These are phyloP conservation scores for Microdochium paspali DNA, from an alignment of 2,329 filamentous ascomycete species.

Conservation along the genomic window DNA sequence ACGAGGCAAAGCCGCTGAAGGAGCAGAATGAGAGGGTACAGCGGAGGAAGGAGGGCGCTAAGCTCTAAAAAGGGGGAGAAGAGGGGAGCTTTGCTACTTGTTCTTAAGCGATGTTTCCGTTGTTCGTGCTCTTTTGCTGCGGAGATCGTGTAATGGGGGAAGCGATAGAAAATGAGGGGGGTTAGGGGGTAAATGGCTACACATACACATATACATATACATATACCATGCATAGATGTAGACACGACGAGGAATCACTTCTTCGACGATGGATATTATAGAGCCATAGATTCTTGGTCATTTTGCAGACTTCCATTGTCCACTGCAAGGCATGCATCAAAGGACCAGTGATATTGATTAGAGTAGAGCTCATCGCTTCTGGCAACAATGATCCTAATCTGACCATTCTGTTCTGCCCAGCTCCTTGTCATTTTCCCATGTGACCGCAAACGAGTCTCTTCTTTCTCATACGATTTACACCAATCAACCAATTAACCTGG, in stretches of 20 bases:
- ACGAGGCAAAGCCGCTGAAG: slow-evolving; percentile 28
- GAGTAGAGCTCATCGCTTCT: too few species aligned
- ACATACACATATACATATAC: too few species aligned
- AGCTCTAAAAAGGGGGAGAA: slow-evolving; percentile 17
- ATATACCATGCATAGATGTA: not conserved
- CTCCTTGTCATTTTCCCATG: too few species aligned
- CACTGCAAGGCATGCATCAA: too few species aligned
- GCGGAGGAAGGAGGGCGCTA: slow-evolving; percentile 21
- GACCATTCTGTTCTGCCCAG: too few species aligned
- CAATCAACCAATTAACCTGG: too few species aligned
- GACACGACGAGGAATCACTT: not conserved
- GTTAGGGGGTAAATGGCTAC: not conserved
- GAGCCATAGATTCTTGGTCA: not conserved
- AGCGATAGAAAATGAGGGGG: not conserved
- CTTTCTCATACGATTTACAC: too few species aligned
- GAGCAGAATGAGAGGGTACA: slow-evolving; percentile 23
- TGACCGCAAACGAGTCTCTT: too few species aligned
- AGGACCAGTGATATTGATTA: too few species aligned
- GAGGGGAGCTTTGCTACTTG: not conserved
- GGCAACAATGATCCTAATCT: too few species aligned
- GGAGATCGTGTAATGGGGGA: too few species aligned
- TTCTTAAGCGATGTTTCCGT: not conserved
- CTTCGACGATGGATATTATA: not conserved
- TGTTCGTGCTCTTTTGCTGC: not conserved
- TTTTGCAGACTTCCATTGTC: too few species aligned